Base-by-base conservation (phyloP, 495 filamentous ascomycete genomes). In the Podospora fimiseda region DNA sequence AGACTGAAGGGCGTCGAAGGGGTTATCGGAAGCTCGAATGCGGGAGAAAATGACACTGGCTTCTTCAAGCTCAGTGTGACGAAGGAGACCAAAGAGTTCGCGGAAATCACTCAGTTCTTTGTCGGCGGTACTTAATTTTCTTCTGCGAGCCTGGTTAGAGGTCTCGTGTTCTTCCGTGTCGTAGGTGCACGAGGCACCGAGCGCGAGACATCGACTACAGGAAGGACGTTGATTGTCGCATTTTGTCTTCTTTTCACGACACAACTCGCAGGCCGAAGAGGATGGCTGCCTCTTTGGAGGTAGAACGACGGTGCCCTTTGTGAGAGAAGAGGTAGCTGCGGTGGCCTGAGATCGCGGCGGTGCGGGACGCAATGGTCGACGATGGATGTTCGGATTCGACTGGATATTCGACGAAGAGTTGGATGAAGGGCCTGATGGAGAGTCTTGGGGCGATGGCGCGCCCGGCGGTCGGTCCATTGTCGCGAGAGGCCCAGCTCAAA, bases 201-300 rank as follows among this genome's bases (percentile, higher is more conserved):
- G 9, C 14, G 6, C 14, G 2, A 47, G 20, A 23, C 44, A 47
- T 11, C 44, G 20, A 1, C 44, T 16, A 18, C 44, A 47, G 2
- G 44, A 33, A 3, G 44, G 44, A 2, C 44, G 44, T 30, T 15
- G 44, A 23, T 24, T 36, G 44, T 47, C 44, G 23, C 44, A 47
- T 24, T 47, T 47, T 33, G 44, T 24, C 20, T 33, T 47, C 22
- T 47, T 47, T 3, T 13, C 23, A 8, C 44, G 44, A 14, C 44
- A 47, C 11, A 18, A 4, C 9, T 30, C 44, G 44, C 44, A 47
- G 21, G 44, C 44, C 11, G 44, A 20, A 5, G 23, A 23, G 2
- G 44, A 2, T 13, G 44, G 14, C 6, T 11, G 15, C 6, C 44
- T 21, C 23, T 22, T 27, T n/a, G 44, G 44, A 14, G 44, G 20